These are phyloP conservation scores for Nicotiana tabacum DNA, from an alignment of 257 asterid species.

Conservation along the genomic window DNA sequence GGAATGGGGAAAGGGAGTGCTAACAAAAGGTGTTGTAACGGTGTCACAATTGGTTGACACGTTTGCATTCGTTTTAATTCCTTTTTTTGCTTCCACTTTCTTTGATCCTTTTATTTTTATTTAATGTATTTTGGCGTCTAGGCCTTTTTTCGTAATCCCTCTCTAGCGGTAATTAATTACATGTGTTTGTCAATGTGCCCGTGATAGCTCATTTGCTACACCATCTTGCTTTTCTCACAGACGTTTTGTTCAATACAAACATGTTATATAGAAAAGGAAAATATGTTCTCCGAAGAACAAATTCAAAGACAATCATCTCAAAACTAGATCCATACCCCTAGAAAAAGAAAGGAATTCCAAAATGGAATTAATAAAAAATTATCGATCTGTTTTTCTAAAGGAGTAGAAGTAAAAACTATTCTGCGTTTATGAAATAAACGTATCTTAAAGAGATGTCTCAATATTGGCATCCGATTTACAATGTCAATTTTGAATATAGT, in stretches of 20 bases:
- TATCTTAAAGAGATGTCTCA: background rate
- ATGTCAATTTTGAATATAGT: background rate
- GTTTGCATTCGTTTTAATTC: constrained; percentile 14
- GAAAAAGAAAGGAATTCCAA: background rate
- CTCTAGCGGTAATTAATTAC: constrained; percentile 23
- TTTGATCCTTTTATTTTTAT: background rate
- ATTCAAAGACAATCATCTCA: background rate
- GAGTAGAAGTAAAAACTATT: background rate
- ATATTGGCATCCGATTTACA: background rate
- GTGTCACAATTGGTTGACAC: constrained; percentile 33
- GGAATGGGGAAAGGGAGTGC: constrained; percentile 17
- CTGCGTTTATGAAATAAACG: background rate
- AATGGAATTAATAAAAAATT: background rate
- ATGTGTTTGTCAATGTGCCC: background rate
- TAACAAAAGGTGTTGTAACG: constrained; percentile 1
- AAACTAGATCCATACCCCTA: background rate
- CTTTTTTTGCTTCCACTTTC: background rate
- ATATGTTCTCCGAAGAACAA: background rate
- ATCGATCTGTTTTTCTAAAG: background rate
- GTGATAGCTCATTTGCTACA: background rate
- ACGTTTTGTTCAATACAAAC: background rate
- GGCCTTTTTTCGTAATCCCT: constrained; percentile 40
- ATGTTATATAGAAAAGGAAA: background rate
- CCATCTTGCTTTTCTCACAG: background rate
- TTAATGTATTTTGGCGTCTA: constrained; percentile 12